These are phyloP conservation scores for Dendrocalamus sinicus DNA, from an alignment of 176 grass and related monocot species.

Conservation along the genomic window DNA sequence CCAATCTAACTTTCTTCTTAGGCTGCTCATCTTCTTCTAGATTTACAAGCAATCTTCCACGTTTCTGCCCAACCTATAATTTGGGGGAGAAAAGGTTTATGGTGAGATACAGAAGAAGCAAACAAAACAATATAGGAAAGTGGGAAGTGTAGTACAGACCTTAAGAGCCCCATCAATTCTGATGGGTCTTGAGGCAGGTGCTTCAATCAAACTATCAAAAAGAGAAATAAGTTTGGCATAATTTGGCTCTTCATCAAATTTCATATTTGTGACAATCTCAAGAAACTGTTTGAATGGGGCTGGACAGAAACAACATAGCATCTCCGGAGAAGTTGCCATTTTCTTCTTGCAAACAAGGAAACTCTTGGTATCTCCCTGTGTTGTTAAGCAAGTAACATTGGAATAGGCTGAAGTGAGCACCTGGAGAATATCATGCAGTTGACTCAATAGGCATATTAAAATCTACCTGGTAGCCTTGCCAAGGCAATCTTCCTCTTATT, in stretches of 20 bases:
- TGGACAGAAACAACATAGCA: conserved; percentile 84
- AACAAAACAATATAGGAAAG: conserved; percentile 38
- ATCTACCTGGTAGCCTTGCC: conserved; percentile 97
- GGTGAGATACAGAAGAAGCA: conserved; percentile 16
- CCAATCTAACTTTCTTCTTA: conserved; percentile 94
- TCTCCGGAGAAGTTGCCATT: conserved; percentile 81
- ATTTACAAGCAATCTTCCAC: conserved; percentile 70
- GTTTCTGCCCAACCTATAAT: conserved; percentile 93
- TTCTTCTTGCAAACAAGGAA: conserved; percentile 99
- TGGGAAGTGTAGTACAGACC: conserved; percentile 43
- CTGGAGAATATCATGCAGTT: conserved; percentile 30
- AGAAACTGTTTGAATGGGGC: conserved; percentile 91
- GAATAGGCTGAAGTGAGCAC: conserved; percentile 11
- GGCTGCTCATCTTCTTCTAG: conserved; percentile 89
- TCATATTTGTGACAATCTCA: conserved; percentile 87
- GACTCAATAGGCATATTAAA: conserved; percentile 26
- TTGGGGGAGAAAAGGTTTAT: conserved; percentile 16
- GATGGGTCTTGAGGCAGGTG: conserved; percentile 73
- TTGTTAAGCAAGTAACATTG: conserved; percentile 40
- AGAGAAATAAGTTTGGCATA: conserved; percentile 88
- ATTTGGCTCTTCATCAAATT: conserved; percentile 96
- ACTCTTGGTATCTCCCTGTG: conserved; percentile 90
- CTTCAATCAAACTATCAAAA: conserved; percentile 82
- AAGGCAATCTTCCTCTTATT: conserved; percentile 88
- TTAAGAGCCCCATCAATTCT: conserved; percentile 97